Evolutionary conservation across 2,329 filamentous ascomycete genomes (phyloP).

Genomic region (Pseudopithomyces maydicus): DNA sequence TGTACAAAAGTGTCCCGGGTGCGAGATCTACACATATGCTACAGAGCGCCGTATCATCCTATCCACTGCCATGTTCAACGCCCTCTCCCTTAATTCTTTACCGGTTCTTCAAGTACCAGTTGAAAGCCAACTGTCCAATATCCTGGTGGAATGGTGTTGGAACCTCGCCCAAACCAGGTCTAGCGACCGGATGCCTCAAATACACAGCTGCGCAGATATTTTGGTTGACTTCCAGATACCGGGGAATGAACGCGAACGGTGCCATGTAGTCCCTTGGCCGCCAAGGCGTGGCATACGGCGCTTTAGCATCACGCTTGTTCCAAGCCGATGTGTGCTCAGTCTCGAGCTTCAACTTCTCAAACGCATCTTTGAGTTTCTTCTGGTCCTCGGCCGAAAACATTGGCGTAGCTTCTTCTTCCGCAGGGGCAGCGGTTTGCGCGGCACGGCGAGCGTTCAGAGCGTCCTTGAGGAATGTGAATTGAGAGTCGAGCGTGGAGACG

Average conservation of each 20-base stretch:
- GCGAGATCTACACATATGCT: constrained; percentile 8
- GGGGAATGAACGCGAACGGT: constrained; percentile 91
- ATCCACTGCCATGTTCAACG: background rate
- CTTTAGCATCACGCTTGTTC: constrained; percentile 51
- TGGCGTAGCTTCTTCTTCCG: constrained; percentile 15
- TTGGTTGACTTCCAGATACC: constrained; percentile 97
- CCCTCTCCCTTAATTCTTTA: constrained; percentile 51
- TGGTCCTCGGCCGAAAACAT: constrained; percentile 59
- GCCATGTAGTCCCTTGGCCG: constrained; percentile 82
- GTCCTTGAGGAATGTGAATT: constrained; percentile 53
- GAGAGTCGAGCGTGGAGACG: constrained; percentile 50
- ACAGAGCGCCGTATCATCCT: background rate
- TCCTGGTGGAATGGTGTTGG: constrained; percentile 78
- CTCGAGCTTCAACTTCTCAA: constrained; percentile 71
- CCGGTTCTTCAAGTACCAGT: constrained; percentile 88
- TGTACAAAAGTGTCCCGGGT: background rate
- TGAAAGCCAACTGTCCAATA: constrained; percentile 81
- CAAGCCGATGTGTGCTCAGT: constrained; percentile 72
- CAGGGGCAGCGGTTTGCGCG: constrained; percentile 5
- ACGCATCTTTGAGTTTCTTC: constrained; percentile 59
- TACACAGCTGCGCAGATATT: constrained; percentile 96
- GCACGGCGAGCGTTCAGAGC: constrained; percentile 23
- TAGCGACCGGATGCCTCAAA: constrained; percentile 87
- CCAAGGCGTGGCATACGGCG: constrained; percentile 91
- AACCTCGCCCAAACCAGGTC: constrained; percentile 73